Conservation (phyloP, 2,329 filamentous ascomycete species). For the Hypoxylon sp. region DNA sequence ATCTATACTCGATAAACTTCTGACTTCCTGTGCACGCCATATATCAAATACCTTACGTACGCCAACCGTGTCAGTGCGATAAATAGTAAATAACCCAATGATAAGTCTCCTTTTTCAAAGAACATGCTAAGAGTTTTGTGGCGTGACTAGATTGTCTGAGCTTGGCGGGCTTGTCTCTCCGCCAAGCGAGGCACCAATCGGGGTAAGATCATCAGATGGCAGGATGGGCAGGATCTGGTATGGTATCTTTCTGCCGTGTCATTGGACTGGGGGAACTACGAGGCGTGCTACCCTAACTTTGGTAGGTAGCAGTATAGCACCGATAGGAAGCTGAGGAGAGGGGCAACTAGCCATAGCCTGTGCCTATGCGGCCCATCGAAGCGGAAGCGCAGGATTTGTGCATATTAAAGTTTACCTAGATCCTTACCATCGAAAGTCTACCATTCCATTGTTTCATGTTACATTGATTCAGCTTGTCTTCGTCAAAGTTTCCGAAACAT, state of each 20-base stretch:
- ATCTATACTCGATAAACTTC: background rate
- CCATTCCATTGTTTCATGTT: conserved; percentile 3
- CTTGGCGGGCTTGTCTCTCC: conserved; percentile 21
- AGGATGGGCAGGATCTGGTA: conserved; percentile 13
- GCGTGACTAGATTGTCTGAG: conserved; percentile 23
- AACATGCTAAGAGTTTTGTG: no score
- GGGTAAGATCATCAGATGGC: conserved; percentile 28
- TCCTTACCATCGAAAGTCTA: no score
- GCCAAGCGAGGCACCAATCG: conserved; percentile 19
- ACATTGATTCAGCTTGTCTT: conserved; percentile 17
- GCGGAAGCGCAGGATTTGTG: no score
- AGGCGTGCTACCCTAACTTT: background rate
- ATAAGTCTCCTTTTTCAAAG: conserved; percentile 2
- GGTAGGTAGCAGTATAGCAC: conserved; percentile 13
- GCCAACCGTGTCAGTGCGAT: conserved; percentile 25
- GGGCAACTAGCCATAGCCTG: no score
- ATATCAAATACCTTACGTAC: background rate
- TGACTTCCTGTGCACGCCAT: conserved; percentile 28
- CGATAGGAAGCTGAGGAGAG: conserved; percentile 24
- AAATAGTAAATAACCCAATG: conserved; percentile 22
- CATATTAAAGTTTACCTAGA: conserved; percentile 13
- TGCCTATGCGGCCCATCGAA: no score
- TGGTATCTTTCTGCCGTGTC: conserved; percentile 5
- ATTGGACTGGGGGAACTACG: background rate
- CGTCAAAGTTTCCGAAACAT: no score